A percentile compares a stretch with the other conserved stretches of the same genome.
Evolutionary conservation across 352 stramenopile species (phyloP).

Genomic region (Globisporangium paddicum): DNA sequence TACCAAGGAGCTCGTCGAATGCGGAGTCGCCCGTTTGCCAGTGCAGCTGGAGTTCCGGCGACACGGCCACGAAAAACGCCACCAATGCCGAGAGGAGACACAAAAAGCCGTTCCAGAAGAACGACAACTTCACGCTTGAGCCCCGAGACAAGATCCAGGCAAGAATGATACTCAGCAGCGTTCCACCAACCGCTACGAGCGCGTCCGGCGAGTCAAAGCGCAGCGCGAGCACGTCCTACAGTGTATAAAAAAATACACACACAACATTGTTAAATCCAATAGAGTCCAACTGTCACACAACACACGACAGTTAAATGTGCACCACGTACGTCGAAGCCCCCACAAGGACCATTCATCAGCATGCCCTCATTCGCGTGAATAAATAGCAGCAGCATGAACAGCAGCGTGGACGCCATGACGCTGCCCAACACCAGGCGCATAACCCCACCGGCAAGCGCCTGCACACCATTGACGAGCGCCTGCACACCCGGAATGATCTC

Average conservation of each 20-base stretch:
- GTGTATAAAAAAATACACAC: neutral
- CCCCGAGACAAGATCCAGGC: constrained; percentile 31
- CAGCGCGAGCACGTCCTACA: constrained; percentile 46
- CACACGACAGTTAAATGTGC: neutral
- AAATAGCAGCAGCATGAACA: constrained; percentile 77
- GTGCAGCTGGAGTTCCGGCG: constrained; percentile 43
- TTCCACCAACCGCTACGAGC: constrained; percentile 34
- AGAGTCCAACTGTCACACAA: neutral
- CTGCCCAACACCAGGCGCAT: constrained; percentile 45
- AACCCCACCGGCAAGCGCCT: constrained; percentile 20
- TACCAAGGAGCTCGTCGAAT: constrained; percentile 71
- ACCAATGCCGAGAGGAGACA: constrained; percentile 44
- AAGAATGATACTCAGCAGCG: constrained; percentile 25
- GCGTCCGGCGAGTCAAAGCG: constrained; percentile 52
- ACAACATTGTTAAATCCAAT: constrained; percentile 2
- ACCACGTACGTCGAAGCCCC: constrained; percentile 45
- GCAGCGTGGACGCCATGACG: constrained; percentile 41
- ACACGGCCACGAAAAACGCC: constrained; percentile 65
- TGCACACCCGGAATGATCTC: constrained; percentile 39
- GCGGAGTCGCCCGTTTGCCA: constrained; percentile 56
- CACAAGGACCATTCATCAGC: constrained; percentile 38
- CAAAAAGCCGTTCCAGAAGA: constrained; percentile 71
- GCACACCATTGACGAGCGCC: constrained; percentile 26
- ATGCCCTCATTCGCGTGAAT: constrained; percentile 62
- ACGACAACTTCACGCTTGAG: constrained; percentile 40